These are phyloP conservation scores for Talaromyces ruber DNA, from an alignment of 495 filamentous ascomycete genomes.

Conservation along the genomic window DNA sequence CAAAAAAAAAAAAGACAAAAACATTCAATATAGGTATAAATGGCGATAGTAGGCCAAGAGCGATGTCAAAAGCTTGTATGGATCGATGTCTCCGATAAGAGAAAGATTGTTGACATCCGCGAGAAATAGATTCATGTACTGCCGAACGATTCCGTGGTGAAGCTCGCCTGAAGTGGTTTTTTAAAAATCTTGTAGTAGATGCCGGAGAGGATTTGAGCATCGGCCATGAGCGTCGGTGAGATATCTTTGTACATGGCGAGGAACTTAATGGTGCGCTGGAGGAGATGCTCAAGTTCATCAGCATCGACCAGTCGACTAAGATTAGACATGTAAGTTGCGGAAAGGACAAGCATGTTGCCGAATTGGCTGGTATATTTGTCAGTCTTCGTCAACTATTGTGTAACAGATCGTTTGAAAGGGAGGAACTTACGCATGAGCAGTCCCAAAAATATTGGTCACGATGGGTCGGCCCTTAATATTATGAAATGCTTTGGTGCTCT, in stretches of 20 bases:
- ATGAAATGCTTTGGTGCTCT: slow-evolving; percentile 83
- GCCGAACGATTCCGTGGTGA: background rate
- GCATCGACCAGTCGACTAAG: slow-evolving; percentile 44
- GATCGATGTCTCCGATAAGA: background rate
- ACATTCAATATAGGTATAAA: background rate
- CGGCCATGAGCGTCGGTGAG: slow-evolving; percentile 56
- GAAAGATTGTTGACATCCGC: background rate
- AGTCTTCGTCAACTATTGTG: background rate
- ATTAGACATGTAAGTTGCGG: slow-evolving; percentile 61
- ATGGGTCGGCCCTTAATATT: slow-evolving; percentile 59
- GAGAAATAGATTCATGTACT: background rate
- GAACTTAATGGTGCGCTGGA: slow-evolving; percentile 61
- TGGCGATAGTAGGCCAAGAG: background rate
- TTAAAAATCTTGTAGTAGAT: slow-evolving; percentile 46
- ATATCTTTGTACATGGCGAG: slow-evolving; percentile 52
- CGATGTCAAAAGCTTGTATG: background rate
- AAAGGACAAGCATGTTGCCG: slow-evolving; percentile 84
- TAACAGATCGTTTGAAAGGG: background rate
- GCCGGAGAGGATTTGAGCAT: slow-evolving; percentile 58
- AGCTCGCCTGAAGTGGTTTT: slow-evolving; percentile 17
- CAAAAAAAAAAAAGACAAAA: background rate
- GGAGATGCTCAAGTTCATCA: slow-evolving; percentile 37
- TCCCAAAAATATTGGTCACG: slow-evolving; percentile 91
- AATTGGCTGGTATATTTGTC: slow-evolving; percentile 65
- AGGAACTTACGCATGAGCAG: slow-evolving; percentile 86